Evolutionary conservation across 495 filamentous ascomycete species (phyloP).

Genomic region (Neurospora sublineolata): DNA sequence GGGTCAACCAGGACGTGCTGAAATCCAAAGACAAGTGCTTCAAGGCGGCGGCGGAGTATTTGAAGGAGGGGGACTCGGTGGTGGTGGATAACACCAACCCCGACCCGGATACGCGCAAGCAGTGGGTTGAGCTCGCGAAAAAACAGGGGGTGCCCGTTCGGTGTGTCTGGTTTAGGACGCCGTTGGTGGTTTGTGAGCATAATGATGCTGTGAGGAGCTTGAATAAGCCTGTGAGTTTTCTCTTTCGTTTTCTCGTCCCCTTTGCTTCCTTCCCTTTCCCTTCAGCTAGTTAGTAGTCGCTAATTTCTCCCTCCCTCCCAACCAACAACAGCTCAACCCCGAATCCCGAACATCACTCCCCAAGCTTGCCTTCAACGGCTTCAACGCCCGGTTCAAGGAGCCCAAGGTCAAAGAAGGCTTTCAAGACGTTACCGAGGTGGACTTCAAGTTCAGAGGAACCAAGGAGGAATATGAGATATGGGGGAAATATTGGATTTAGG

Average conservation of each 20-base stretch:
- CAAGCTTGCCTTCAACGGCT: slow-evolving; percentile 67
- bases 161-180: slow-evolving; percentile 73
- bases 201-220: slow-evolving; percentile 78
- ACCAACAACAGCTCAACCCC: slow-evolving; percentile 53
- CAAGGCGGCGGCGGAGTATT: slow-evolving; percentile 54
- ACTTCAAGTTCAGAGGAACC: slow-evolving; percentile 45
- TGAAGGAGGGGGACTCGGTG: slow-evolving; percentile 55
- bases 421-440: slow-evolving; percentile 57
- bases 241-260: not conserved
- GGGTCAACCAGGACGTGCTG: slow-evolving; percentile 84
- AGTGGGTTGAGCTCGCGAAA: slow-evolving; percentile 65
- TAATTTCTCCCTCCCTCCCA: not conserved
- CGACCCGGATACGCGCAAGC: slow-evolving; percentile 55
- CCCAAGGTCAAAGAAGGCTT: slow-evolving; percentile 74
- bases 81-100: slow-evolving; percentile 90
- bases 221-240: slow-evolving; percentile 37
- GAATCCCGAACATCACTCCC: slow-evolving; percentile 67
- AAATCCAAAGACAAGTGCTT: slow-evolving; percentile 73
- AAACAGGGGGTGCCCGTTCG: slow-evolving; percentile 65
- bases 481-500: slow-evolving; percentile 60
- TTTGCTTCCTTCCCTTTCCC: not conserved
- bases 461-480: slow-evolving; percentile 51
- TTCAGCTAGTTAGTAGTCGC: not conserved
- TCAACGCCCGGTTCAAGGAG: slow-evolving; percentile 54
- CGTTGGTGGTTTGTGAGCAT: slow-evolving; percentile 65